Evolutionary conservation across 2,329 filamentous ascomycete genomes (phyloP), one percentile per base, ranked within the genome.

Genomic region (Magnaporthiopsis rhizophila): DNA sequence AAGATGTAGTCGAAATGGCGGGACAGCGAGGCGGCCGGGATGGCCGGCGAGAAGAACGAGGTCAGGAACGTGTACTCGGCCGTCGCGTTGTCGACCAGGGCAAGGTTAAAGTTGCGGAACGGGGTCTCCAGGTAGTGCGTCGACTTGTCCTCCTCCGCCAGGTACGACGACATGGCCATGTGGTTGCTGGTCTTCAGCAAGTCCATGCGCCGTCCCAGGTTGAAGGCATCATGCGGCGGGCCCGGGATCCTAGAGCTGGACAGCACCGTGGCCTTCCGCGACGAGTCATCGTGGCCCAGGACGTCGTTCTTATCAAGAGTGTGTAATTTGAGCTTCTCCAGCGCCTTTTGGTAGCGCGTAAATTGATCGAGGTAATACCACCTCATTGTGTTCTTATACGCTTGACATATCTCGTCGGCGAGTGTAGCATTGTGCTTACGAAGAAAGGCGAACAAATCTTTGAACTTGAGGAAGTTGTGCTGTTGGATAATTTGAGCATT

Each of bases 311-410:
- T 92, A 72, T 97, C 94, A 65, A 96, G 81, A 5, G 83, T 76
- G 72, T 97, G 92, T 3, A 98, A 76, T 71, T 90, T 94, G 66
- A 99, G 83, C 74, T 92, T 96, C 64, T 89, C 88, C 7, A 99
- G 81, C 0, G 95, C 88, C 69, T 88, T 87, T 68, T 90, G 87
- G 74, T 99, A 99, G 45, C 94, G 88, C 3, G 86, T 87, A 73
- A 99, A 99, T 74, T 97, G 91, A 68, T 90, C 95, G 63, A 89
- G 78, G 73, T 98, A 98, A 73, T 99, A 99, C 95, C 95, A 99
- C 63, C 92, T 87, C 92, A 99, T 99, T 0, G 96, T 99, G 74
- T 97, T 97, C 79, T 96, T 89, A 72, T 99, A 99, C 3, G 96
- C 95, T 73, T 92, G 89, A 11, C 88, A 88, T 68, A 99, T 96